Base-by-base conservation (phyloP, 495 filamentous ascomycete genomes). In the Aspergillus hancockii region DNA sequence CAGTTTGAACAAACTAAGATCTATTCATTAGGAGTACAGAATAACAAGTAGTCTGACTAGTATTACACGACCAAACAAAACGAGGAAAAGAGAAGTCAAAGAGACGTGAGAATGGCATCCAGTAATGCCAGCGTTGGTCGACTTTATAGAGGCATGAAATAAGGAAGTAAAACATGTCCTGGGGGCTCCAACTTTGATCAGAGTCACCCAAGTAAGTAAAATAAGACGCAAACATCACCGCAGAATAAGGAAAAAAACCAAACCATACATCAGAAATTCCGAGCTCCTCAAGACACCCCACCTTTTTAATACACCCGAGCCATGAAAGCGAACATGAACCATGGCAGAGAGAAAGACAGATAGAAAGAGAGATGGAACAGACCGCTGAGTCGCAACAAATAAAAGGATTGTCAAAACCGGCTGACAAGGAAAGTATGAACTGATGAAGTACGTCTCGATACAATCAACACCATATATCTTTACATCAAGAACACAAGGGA, bases 381-480 rank as follows among this genome's bases (percentile, higher is more conserved):
- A 47, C 21, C 43, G 43, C 43, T 47, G 43, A 47, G 43, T 23
- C 19, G 43, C 43, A 47, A 47, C 43, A 23, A 47, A 19, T 47
- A 47, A 54, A 61, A 28, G 36, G 58, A 59, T 50, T 46, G 30
- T 36, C 36, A 57, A 50, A 41, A 34, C 49, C 43, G 45, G 34
- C 43, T 52, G 28, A 34, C 36, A 52, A 54, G 21, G 36, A 31
- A 52, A 55, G 22, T 8, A 50, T n/a, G 23, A 18, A 52, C 4
- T 49, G 7, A 54, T 30, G 14, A 4, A 54, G 31, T 52, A 41
- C 57, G 59, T 60, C 49, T 46, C 59, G 49, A 31, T 21, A 46
- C 57, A 52, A 41, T 61, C 55, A 62, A 57, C 57, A 58, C 59
- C 64, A 54, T 67, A 63, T 14, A 45, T 57, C 55, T 60, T 58